Conservation (phyloP, 2,329 filamentous ascomycete genomes). For the Nothophaeocryptopus gaeumannii region DNA sequence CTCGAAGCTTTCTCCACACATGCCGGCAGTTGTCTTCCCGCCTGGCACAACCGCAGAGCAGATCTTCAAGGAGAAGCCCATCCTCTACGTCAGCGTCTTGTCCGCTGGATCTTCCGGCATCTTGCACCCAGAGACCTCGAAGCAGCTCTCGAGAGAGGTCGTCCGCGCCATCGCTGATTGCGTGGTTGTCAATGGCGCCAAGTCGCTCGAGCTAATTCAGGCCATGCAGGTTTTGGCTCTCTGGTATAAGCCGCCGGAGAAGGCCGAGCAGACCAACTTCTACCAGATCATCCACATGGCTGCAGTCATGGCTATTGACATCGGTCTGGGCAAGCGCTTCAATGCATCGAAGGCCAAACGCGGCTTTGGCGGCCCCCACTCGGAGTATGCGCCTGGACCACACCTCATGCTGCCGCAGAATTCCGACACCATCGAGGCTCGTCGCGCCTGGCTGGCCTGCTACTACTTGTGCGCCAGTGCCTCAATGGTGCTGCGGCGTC, state of each 20-base stretch:
- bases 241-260: conserved; percentile 82
- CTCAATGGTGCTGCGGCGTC: conserved; percentile 57
- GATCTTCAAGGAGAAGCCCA: conserved; percentile 57
- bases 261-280: conserved; percentile 83
- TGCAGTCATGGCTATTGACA: conserved; percentile 76
- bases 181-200: conserved; percentile 71
- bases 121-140: conserved; percentile 56
- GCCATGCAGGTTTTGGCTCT: conserved; percentile 70
- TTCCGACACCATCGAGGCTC: conserved; percentile 55
- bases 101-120: conserved; percentile 52
- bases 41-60: conserved; percentile 53
- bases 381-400: conserved; percentile 32
- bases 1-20: conserved; percentile 52
- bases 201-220: conserved; percentile 80
- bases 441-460: conserved; percentile 59
- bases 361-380: conserved; percentile 37
- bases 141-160: conserved; percentile 63
- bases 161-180: conserved; percentile 72
- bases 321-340: conserved; percentile 66
- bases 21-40: conserved; percentile 59
- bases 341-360: conserved; percentile 37
- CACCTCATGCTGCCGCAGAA: conserved; percentile 34
- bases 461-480: conserved; percentile 60
- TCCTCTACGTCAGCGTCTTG: conserved; percentile 59
- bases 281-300: conserved; percentile 83